Evolutionary conservation across 169 alveolate genomes (phyloP).

Genomic region (Cryptosporidium felis): DNA sequence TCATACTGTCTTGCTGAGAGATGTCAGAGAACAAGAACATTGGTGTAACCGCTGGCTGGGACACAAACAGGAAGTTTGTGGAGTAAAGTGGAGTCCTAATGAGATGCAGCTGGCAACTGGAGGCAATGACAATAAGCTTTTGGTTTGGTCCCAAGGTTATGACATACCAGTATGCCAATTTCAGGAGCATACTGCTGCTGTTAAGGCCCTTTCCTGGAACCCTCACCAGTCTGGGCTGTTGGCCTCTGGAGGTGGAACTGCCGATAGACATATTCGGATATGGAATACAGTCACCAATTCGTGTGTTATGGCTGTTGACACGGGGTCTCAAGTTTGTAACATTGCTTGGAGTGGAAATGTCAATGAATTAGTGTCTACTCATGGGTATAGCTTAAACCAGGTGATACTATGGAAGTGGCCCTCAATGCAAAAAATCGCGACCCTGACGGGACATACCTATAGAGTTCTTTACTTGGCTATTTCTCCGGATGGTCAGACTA

Average conservation of each 20-base stretch:
- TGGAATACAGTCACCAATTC: slow-evolving; percentile 91
- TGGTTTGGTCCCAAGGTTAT: slow-evolving; percentile 89
- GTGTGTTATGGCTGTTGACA: slow-evolving; percentile 85
- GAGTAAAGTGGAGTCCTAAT: slow-evolving; percentile 89
- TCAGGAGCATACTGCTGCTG: slow-evolving; percentile 89
- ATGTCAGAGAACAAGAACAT: slow-evolving; percentile 80
- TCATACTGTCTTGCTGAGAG: slow-evolving; percentile 86
- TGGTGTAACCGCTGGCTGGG: slow-evolving; percentile 76
- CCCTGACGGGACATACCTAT: slow-evolving; percentile 89
- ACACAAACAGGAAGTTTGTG: slow-evolving; percentile 91
- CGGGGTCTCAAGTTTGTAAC: slow-evolving; percentile 95
- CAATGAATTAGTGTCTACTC: slow-evolving; percentile 93
- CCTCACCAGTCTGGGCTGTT: slow-evolving; percentile 93
- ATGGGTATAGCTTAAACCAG: slow-evolving; percentile 93
- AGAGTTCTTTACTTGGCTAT: slow-evolving; percentile 93
- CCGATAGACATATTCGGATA: slow-evolving; percentile 94
- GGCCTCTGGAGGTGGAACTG: slow-evolving; percentile 97
- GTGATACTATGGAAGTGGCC: slow-evolving; percentile 95
- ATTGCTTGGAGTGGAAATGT: slow-evolving; percentile 91
- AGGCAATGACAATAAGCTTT: slow-evolving; percentile 94
- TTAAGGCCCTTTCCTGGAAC: slow-evolving; percentile 95
- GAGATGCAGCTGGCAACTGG: slow-evolving; percentile 91
- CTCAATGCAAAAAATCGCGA: slow-evolving; percentile 82
- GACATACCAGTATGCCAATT: slow-evolving; percentile 81
- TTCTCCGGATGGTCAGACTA: slow-evolving; percentile 93